Evolutionary conservation across 106 monocot genomes (phyloP), one percentile per base, ranked within the genome.

Genomic region (Acorus calamus): DNA sequence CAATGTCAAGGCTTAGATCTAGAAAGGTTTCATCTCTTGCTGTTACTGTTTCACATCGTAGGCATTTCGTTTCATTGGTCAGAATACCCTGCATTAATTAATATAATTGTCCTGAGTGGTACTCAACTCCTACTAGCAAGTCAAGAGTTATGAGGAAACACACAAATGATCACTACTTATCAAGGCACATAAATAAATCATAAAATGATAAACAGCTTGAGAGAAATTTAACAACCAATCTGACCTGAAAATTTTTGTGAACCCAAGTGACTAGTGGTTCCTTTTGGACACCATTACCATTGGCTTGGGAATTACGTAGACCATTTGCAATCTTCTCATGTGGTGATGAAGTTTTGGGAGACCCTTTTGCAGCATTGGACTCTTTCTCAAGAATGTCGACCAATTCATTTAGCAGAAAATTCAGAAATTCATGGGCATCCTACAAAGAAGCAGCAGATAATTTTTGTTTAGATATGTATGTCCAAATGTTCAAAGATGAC

Each of bases 381-480:
- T 76, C 80, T 65, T 72, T 81, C 76, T 81, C 80, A 42, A 81
- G 62, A 57, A 76, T 81, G 41, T 81, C 80, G 64, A 81, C 80
- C 46, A 81, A 76, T 46, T 81, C 76, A 72, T 81, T 81, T 43
- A 81, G 68, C 61, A 81, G 59, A 58, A 76, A 81, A 50, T 71
- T 81, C 76, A 81, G 57, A 70, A 81, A 81, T 59, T 81, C 80
- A 55, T 81, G 80, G n/a, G 80, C 80, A 68, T 81, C 80, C 80
- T 81, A 63, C 49, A 76, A 60, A 63, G 14, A 4, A 54, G 41
- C 49, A 10, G 12, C 48, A 56, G 41, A 3, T 51, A 42, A 5
- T 51, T 47, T 49, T 58, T 7, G n/a, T 44, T 60, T 61, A 68
- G 53, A 3, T 45, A 70, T n/a, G 11, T 62, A 9, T 8, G 10